Conservation (phyloP, 2,329 filamentous ascomycete species). For the Diaporthe humulicola region DNA sequence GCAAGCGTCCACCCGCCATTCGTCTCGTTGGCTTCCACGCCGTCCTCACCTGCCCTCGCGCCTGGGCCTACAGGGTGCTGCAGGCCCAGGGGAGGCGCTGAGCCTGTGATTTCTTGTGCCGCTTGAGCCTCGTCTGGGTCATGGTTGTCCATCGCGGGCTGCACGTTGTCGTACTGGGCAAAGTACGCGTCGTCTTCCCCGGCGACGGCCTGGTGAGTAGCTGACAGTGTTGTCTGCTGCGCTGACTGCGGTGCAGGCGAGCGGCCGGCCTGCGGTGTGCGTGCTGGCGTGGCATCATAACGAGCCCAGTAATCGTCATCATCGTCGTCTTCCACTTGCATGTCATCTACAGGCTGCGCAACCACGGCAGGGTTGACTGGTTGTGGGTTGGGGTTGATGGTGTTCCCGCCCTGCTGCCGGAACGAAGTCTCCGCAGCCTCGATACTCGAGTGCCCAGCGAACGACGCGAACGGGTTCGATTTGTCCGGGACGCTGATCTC, state of each 20-base stretch:
- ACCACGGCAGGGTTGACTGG: slow-evolving; percentile 40
- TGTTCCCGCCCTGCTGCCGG: slow-evolving; percentile 49
- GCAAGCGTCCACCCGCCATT: slow-evolving; percentile 59
- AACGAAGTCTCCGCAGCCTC: slow-evolving; percentile 73
- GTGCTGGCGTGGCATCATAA: slow-evolving; percentile 79
- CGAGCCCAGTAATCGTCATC: slow-evolving; percentile 85
- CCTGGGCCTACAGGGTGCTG: slow-evolving; percentile 42
- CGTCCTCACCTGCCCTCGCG: slow-evolving; percentile 44
- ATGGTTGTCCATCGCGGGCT: slow-evolving; percentile 84
- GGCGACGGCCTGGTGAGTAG: slow-evolving; percentile 46
- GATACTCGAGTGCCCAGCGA: slow-evolving; percentile 65
- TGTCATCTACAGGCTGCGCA: slow-evolving; percentile 12
- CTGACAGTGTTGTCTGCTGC: slow-evolving; percentile 45
- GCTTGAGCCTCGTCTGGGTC: slow-evolving; percentile 76
- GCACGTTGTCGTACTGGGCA: slow-evolving; percentile 81
- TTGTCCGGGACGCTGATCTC: slow-evolving; percentile 75
- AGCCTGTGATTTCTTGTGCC: slow-evolving; percentile 54
- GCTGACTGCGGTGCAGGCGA: slow-evolving; percentile 69
- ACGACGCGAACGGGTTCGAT: slow-evolving; percentile 66
- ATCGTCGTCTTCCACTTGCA: slow-evolving; percentile 68
- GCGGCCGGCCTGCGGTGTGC: slow-evolving; percentile 72
- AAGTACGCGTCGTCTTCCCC: slow-evolving; percentile 79
- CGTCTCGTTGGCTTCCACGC: slow-evolving; percentile 51
- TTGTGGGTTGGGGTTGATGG: slow-evolving; percentile 38
- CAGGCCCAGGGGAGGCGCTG: slow-evolving; percentile 52